Conservation (phyloP, 495 filamentous ascomycete genomes). For the Aeminium ludgeri region DNA sequence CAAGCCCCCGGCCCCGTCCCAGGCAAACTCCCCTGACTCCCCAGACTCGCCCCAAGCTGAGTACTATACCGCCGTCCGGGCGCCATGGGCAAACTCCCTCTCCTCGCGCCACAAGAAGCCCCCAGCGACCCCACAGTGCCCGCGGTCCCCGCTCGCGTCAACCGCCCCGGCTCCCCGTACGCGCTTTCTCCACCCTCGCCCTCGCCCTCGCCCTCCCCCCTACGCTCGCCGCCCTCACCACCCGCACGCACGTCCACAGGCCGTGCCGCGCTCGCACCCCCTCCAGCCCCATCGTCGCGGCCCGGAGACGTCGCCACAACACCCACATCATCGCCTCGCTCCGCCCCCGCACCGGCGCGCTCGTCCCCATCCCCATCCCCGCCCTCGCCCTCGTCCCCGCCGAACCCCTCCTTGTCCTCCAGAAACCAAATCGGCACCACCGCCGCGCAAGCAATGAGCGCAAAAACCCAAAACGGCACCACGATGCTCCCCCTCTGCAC, state of each 20-base stretch:
- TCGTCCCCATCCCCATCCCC: constrained; percentile 15
- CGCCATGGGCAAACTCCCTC: neutral
- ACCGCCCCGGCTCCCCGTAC: neutral
- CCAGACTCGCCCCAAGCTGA: constrained; percentile 15
- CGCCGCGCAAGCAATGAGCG: constrained; percentile 39
- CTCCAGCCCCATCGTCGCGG: constrained; percentile 1
- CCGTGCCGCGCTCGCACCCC: too few relatives aligned
- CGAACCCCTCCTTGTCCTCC: constrained; percentile 59
- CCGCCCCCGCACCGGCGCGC: too few relatives aligned
- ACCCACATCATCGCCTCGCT: constrained; percentile 1
- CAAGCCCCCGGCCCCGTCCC: neutral
- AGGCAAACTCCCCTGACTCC: constrained; percentile 4
- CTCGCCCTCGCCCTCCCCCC: neutral
- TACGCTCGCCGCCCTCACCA: neutral
- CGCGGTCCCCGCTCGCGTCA: constrained; percentile 3
- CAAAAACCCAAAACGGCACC: constrained; percentile 62
- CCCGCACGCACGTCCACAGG: too few relatives aligned
- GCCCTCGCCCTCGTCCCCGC: constrained; percentile 28
- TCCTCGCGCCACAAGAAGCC: neutral
- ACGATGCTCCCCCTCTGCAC: constrained; percentile 55
- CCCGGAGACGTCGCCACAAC: neutral
- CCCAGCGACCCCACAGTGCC: constrained; percentile 1
- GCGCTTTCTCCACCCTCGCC: neutral
- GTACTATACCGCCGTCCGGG: constrained; percentile 9
- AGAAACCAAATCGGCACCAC: constrained; percentile 53